phyloP scores from a whole-genome alignment of 2,329 filamentous ascomycete genomes.

The Dactylellina drechsleri region DNA sequence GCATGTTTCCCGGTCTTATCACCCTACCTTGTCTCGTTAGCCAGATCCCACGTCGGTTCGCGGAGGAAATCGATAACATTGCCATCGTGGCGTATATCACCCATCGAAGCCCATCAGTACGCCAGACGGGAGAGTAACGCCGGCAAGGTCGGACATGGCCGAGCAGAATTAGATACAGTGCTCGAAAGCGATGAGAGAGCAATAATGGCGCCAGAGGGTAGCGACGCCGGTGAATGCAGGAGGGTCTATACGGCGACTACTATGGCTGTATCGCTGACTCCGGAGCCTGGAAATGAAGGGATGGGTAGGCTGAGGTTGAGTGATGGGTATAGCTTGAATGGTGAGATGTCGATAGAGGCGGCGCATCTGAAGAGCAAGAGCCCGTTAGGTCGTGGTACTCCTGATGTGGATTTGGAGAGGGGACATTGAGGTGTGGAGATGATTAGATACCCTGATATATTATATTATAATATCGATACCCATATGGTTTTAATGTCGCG shows the following conservation, averaged over 20 bases:
- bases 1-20: conserved; percentile 49
- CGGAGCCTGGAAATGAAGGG: conserved; percentile 21
- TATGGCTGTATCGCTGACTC: conserved; percentile 32
- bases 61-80: conserved; percentile 38
- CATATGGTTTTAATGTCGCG: conserved; percentile 18
- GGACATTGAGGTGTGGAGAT: conserved; percentile 10
- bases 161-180: conserved; percentile 20
- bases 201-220: conserved; percentile 5
- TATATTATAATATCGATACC: conserved; percentile 1
- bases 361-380: conserved; percentile 5
- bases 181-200: conserved; percentile 31
- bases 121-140: conserved; percentile 26
- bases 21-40: conserved; percentile 49
- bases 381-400: background rate
- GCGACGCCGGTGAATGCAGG: conserved; percentile 25
- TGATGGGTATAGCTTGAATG: conserved; percentile 27
- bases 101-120: conserved; percentile 25
- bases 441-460: conserved; percentile 1
- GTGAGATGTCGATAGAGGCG: conserved; percentile 12
- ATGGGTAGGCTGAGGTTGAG: conserved; percentile 25
- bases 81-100: conserved; percentile 42
- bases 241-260: conserved; percentile 39
- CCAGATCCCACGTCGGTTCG: conserved; percentile 37
- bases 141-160: conserved; percentile 15
- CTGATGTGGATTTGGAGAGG: conserved; percentile 28